These are phyloP conservation scores for Arctium lappa DNA, from an alignment of 129 eudicot species.

Conservation along the genomic window DNA sequence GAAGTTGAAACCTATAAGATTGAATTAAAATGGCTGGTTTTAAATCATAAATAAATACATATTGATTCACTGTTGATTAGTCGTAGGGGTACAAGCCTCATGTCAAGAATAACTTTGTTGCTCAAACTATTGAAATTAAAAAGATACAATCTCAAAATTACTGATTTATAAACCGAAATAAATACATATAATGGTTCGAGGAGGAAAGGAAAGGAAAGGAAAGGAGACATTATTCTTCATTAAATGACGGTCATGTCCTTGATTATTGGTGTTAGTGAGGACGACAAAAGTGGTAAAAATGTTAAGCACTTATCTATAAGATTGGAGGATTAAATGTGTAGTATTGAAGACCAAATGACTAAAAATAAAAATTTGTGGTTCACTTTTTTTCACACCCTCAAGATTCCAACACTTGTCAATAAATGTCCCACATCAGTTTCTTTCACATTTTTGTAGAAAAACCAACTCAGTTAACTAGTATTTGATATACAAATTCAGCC, in stretches of 20 bases:
- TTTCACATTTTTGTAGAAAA: not conserved
- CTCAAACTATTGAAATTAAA: not conserved
- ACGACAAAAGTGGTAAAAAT: not conserved
- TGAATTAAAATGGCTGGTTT: no score
- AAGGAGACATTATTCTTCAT: not conserved
- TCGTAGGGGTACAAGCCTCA: not conserved
- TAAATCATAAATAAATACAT: no score
- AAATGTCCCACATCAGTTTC: not conserved
- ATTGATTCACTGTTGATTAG: not conserved
- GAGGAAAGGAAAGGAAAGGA: not conserved
- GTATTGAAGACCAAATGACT: not conserved
- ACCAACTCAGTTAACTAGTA: no score
- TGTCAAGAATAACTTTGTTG: not conserved
- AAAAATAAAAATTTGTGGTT: not conserved
- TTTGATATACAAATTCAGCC: not conserved
- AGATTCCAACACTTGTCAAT: not conserved
- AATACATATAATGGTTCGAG: not conserved
- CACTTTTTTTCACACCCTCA: not conserved
- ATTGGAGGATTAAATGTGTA: not conserved
- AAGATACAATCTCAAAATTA: not conserved
- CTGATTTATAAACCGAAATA: not conserved
- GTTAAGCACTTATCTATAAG: not conserved
- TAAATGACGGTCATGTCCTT: not conserved
- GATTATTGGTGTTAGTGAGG: not conserved
- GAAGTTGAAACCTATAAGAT: no score